Evolutionary conservation across 106 monocot genomes (phyloP), one percentile per base, ranked within the genome.

Genomic region (Gastrodia elata): DNA sequence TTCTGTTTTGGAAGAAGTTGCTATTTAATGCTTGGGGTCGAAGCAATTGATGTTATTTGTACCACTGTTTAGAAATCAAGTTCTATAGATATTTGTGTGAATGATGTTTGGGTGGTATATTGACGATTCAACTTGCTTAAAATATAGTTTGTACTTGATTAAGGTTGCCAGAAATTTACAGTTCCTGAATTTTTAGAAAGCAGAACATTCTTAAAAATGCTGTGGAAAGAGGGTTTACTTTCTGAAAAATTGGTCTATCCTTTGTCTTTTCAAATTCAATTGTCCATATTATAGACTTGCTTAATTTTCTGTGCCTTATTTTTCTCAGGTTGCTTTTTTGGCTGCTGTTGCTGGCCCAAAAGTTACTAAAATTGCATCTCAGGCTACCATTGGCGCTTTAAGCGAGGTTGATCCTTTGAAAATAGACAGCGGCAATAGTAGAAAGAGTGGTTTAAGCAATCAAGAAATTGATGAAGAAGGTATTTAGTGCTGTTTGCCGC

Each of bases 321-420:
- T 83, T 75, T 83, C 16, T 77, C 82, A 94, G 94, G 94, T 87
- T 65, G 78, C 91, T 57, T 94, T 94, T 74, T 85, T 94, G 77
- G 84, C 94, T 52, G 94, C 91, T 33, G 76, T 94, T 81, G 91
- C 74, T n/a, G 94, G 94, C 2, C 76, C 84, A 56, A 87, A 85
- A 73, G 87, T 87, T 74, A 83, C 83, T 33, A 71, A 81, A 82
- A 81, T 83, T 78, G 87, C 94, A 27, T 81, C 89, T 38, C 76
- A 73, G 64, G 87, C 94, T 80, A 87, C 94, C 30, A 71, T 87
- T 74, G 75, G 70, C 68, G 80, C 85, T 74, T 77, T 89, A 38
- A 46, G 74, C 68, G 68, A 83, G 6, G 79, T 74, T 34, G 70
- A 76, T 15, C 30, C 46, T 10, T 38, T 69, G 20, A 65, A 16